These are phyloP conservation scores for Peronospora destructor DNA, from an alignment of 352 stramenopile species.

Conservation along the genomic window DNA sequence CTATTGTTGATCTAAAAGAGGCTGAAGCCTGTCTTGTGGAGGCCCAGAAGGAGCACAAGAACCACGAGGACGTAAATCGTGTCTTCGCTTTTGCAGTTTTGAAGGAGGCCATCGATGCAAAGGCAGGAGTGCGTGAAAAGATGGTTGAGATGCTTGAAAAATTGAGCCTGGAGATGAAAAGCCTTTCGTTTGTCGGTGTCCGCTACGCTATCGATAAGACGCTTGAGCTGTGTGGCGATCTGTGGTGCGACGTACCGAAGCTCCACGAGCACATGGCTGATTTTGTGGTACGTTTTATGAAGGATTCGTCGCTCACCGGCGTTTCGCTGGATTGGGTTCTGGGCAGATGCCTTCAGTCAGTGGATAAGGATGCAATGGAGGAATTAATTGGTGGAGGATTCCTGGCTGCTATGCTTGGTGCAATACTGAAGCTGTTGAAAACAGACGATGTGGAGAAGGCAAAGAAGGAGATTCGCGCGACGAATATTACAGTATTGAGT, in stretches of 20 bases:
- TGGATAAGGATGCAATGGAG: slow-evolving; percentile 57
- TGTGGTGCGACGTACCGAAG: slow-evolving; percentile 82
- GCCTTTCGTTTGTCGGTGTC: slow-evolving; percentile 48
- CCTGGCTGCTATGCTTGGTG: slow-evolving; percentile 42
- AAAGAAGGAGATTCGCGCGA: slow-evolving; percentile 43
- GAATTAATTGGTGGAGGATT: slow-evolving; percentile 69
- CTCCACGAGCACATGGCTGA: slow-evolving; percentile 66
- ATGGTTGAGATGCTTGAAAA: slow-evolving; percentile 71
- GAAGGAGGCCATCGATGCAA: slow-evolving; percentile 58
- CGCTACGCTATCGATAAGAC: slow-evolving; percentile 53
- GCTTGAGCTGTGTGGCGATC: slow-evolving; percentile 49
- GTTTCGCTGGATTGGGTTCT: slow-evolving; percentile 71
- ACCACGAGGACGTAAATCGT: slow-evolving; percentile 46
- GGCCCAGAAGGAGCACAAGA: slow-evolving; percentile 59
- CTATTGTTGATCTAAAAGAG: slow-evolving; percentile 62
- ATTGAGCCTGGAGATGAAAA: slow-evolving; percentile 54
- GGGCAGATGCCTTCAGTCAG: slow-evolving; percentile 32
- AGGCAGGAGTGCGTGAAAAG: slow-evolving; percentile 38
- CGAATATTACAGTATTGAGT: slow-evolving; percentile 48
- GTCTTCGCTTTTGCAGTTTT: slow-evolving; percentile 57
- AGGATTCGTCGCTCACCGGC: slow-evolving; percentile 44
- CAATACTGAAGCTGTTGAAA: slow-evolving; percentile 44
- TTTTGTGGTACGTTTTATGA: slow-evolving; percentile 67
- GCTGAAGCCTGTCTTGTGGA: slow-evolving; percentile 57
- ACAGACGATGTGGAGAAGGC: slow-evolving; percentile 34